phyloP scores from a whole-genome alignment of 495 filamentous ascomycete genomes.

The Penicillium robsamsonii region DNA sequence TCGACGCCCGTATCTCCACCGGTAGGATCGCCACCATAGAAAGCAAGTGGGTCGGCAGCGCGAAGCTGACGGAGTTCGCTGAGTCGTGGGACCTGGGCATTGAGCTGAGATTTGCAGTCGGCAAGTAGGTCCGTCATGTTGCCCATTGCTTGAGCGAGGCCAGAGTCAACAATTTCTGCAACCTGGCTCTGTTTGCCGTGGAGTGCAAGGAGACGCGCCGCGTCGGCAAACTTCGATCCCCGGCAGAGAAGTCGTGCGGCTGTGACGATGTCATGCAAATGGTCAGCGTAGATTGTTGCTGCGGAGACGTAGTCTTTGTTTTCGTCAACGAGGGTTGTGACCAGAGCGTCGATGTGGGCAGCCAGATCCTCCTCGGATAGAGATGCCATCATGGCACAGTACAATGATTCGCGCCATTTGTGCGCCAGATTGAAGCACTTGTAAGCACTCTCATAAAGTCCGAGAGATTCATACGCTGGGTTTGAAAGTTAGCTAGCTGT shows the following conservation, averaged over 20 bases:
- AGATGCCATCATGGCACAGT: conserved; percentile 65
- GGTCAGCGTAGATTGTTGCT: conserved; percentile 75
- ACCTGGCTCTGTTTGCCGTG: conserved; percentile 48
- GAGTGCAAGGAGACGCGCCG: conserved; percentile 64
- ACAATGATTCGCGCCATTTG: conserved; percentile 87
- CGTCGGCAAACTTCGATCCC: conserved; percentile 80
- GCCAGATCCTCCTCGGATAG: conserved; percentile 55
- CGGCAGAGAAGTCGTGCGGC: conserved; percentile 75
- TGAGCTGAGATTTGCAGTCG: conserved; percentile 82
- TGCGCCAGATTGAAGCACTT: conserved; percentile 78
- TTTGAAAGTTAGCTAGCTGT: conserved; percentile 5
- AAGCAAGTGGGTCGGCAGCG: conserved; percentile 73
- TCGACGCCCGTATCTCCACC: conserved; percentile 55
- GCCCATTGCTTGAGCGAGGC: conserved; percentile 73
- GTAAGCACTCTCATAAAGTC: conserved; percentile 65
- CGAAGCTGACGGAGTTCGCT: conserved; percentile 77
- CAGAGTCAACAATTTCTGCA: conserved; percentile 64
- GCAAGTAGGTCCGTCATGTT: conserved; percentile 83
- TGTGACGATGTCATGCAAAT: conserved; percentile 65
- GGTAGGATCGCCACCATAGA: conserved; percentile 67
- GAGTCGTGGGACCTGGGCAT: conserved; percentile 80
- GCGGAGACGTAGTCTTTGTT: conserved; percentile 78
- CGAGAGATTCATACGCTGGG: conserved; percentile 84
- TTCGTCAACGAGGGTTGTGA: conserved; percentile 75
- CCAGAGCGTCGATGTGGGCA: conserved; percentile 64